Percentiles rank a stretch among this genome's conserved stretches.
Conservation (phyloP, 352 stramenopile species). For the Globisporangium viniferum region DNA sequence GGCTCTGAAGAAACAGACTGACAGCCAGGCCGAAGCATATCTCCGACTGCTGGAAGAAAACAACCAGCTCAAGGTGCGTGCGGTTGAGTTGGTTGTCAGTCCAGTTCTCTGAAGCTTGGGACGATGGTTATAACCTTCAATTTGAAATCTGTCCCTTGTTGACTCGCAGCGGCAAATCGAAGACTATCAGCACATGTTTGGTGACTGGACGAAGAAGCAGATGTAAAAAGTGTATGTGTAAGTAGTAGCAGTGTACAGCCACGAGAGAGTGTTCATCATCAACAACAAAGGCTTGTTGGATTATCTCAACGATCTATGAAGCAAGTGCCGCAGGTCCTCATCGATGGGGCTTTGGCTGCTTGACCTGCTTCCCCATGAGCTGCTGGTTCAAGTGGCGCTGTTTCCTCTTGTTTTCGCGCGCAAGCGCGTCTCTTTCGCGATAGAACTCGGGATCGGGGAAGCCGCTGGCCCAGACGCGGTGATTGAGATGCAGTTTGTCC, state of each 20-base stretch:
- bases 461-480: conserved; percentile 38
- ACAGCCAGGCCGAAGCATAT: conserved; percentile 69
- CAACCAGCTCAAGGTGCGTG: conserved; percentile 57
- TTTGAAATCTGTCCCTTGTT: neutral
- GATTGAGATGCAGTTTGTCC: conserved; percentile 33
- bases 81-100: neutral
- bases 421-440: conserved; percentile 24
- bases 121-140: neutral
- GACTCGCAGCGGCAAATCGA: conserved; percentile 52
- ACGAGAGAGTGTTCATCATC: neutral
- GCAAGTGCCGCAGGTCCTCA: neutral
- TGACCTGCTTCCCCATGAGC: conserved; percentile 9
- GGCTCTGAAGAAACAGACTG: conserved; percentile 62
- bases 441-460: conserved; percentile 52
- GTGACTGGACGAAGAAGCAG: conserved; percentile 82
- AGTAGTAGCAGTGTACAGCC: conserved; percentile 6
- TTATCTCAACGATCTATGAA: neutral
- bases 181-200: conserved; percentile 81
- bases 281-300: neutral
- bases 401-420: conserved; percentile 23
- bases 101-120: neutral
- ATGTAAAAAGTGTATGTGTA: conserved; percentile 28
- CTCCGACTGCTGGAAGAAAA: conserved; percentile 76
- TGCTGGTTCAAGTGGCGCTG: conserved; percentile 30
- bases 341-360: conserved; percentile 6